Conservation (phyloP, 2,329 filamentous ascomycete species). For the Fusarium tricinctum region DNA sequence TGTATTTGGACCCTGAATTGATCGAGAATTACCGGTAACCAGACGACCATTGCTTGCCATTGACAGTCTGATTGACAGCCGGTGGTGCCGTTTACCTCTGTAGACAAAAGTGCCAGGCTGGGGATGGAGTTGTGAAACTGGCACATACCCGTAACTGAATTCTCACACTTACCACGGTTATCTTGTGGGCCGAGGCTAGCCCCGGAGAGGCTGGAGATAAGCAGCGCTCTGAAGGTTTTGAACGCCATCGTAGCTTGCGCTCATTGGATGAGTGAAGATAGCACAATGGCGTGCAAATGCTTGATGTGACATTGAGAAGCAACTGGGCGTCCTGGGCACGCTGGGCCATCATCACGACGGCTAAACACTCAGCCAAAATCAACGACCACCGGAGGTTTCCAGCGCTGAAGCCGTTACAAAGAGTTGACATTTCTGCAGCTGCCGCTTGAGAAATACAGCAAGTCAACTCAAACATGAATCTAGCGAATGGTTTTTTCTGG, state of each 20-base stretch:
- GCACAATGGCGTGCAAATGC: slow-evolving; percentile 39
- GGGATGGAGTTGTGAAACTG: slow-evolving; percentile 5
- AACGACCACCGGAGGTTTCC: not conserved
- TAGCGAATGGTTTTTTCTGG: slow-evolving; percentile 8
- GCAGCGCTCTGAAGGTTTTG: slow-evolving; percentile 32
- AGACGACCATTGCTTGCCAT: slow-evolving; percentile 11
- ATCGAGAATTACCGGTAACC: slow-evolving; percentile 14
- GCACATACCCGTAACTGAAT: slow-evolving; percentile 15
- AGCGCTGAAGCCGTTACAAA: not conserved
- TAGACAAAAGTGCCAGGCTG: slow-evolving; percentile 43
- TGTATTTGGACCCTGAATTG: slow-evolving; percentile 29
- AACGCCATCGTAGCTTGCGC: slow-evolving; percentile 30
- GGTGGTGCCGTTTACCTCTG: slow-evolving; percentile 30
- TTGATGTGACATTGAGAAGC: slow-evolving; percentile 24
- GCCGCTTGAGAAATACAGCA: slow-evolving; percentile 1
- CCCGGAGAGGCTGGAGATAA: slow-evolving; percentile 49
- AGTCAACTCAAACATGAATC: slow-evolving; percentile 12
- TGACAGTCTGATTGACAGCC: slow-evolving; percentile 27
- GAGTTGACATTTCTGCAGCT: not conserved
- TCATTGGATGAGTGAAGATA: slow-evolving; percentile 37
- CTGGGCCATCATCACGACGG: not conserved
- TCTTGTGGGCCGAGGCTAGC: slow-evolving; percentile 45
- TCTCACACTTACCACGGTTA: slow-evolving; percentile 30
- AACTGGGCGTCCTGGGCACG: slow-evolving; percentile 1
- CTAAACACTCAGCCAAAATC: not conserved